Conservation (phyloP, 441 rosid genomes). For the Bruguiera hainesii region DNA sequence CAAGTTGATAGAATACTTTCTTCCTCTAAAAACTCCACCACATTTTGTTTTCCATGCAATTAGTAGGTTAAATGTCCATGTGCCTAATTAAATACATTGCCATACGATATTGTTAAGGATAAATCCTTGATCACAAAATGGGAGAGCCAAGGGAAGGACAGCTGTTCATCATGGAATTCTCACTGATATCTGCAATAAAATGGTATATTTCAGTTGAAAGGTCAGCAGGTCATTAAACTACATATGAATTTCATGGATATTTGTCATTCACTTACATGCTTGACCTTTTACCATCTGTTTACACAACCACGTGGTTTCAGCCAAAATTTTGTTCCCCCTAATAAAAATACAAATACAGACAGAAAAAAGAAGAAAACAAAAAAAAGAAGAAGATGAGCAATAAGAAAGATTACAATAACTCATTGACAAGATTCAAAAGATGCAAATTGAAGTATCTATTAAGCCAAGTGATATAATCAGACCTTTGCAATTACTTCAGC, state of each 20-base stretch:
- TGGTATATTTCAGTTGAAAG: not conserved
- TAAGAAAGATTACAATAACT: not conserved
- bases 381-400: not conserved
- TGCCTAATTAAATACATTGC: not conserved
- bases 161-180: too few species aligned
- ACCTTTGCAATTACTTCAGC: constrained; percentile 93
- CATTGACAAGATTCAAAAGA: not conserved
- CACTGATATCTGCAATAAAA: not conserved
- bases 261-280: not conserved
- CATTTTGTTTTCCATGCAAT: not conserved
- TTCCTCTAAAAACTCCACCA: too few species aligned
- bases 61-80: not conserved
- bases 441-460: not conserved
- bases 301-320: not conserved
- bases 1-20: too few species aligned
- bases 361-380: too few species aligned
- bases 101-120: too few species aligned
- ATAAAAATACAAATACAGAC: not conserved
- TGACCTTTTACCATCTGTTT: not conserved
- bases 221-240: not conserved
- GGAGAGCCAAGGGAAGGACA: too few species aligned
- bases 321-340: too few species aligned
- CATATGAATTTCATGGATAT: not conserved
- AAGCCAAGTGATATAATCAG: not conserved
- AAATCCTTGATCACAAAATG: too few species aligned